These are phyloP conservation scores for Bryum argenteum DNA, from an alignment of 225 moss, liverwort and hornwort species.

Conservation along the genomic window DNA sequence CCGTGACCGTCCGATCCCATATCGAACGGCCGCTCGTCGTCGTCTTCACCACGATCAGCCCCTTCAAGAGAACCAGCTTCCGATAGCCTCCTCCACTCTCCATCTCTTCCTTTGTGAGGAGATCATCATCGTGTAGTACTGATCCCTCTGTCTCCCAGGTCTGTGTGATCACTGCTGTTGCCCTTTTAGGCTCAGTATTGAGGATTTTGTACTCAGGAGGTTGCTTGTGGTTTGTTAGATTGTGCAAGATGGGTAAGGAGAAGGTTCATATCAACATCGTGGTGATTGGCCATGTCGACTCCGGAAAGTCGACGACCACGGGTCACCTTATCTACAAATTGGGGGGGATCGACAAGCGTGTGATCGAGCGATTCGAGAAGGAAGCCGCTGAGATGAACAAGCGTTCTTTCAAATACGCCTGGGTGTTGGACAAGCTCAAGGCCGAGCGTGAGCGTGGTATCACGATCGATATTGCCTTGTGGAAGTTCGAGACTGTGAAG, in stretches of 20 bases:
- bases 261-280: conserved; percentile 67
- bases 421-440: conserved; percentile 75
- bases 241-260: conserved; percentile 58
- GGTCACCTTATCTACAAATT: conserved; percentile 72
- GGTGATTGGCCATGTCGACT: conserved; percentile 75
- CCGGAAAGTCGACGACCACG: conserved; percentile 69
- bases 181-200: neutral
- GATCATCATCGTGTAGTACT: too few relatives aligned
- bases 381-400: conserved; percentile 75
- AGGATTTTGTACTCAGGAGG: too few relatives aligned
- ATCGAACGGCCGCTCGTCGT: neutral
- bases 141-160: neutral
- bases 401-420: conserved; percentile 77
- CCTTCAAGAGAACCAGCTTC: rapidly evolving
- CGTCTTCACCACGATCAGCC: neutral
- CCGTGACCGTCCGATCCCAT: neutral
- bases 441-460: conserved; percentile 73
- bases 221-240: neutral
- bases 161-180: neutral
- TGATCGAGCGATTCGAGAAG: conserved; percentile 76
- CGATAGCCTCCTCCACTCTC: rapidly evolving
- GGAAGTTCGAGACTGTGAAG: conserved; percentile 67
- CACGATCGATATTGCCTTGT: conserved; percentile 66
- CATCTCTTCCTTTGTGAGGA: neutral
- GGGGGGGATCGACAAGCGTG: conserved; percentile 73